These are phyloP conservation scores for Erysimum cheiranthoides DNA, from an alignment of 345 rosid genomes.

Conservation along the genomic window DNA sequence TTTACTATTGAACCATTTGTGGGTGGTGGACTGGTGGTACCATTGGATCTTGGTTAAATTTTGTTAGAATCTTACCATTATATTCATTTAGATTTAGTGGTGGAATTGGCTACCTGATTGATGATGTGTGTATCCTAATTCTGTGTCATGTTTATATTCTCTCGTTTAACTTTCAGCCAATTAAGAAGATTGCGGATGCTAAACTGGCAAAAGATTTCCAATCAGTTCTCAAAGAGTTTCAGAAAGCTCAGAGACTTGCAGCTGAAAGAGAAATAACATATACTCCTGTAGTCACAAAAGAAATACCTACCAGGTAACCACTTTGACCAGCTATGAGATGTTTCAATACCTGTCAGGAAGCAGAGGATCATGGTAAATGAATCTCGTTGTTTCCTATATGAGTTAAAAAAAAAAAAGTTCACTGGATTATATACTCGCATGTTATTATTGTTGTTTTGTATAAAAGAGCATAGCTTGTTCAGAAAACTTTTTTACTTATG, in stretches of 20 bases:
- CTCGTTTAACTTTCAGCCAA: constrained; percentile 51
- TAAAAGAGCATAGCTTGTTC: constrained; percentile 8
- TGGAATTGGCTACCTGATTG: background rate
- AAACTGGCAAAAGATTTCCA: constrained; percentile 79
- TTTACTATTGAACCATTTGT: background rate
- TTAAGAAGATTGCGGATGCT: constrained; percentile 76
- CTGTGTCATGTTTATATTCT: constrained; percentile 3
- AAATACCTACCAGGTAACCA: constrained; percentile 58
- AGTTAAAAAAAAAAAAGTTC: background rate
- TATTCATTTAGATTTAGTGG: background rate
- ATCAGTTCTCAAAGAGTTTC: constrained; percentile 67
- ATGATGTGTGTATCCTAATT: background rate
- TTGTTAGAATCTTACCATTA: background rate
- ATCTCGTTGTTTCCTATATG: background rate
- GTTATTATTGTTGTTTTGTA: background rate
- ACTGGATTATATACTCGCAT: background rate
- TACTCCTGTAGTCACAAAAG: constrained; percentile 59
- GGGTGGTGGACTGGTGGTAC: background rate
- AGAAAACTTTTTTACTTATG: background rate
- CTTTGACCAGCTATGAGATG: background rate
- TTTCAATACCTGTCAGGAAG: background rate
- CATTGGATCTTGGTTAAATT: background rate
- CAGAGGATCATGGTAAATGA: background rate
- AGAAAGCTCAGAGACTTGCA: constrained; percentile 81
- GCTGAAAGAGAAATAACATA: constrained; percentile 69